A percentile compares a stretch with the other conserved stretches of the same genome.
phyloP scores from a whole-genome alignment of 345 rosid genomes.

The Xanthoceras sorbifolium region DNA sequence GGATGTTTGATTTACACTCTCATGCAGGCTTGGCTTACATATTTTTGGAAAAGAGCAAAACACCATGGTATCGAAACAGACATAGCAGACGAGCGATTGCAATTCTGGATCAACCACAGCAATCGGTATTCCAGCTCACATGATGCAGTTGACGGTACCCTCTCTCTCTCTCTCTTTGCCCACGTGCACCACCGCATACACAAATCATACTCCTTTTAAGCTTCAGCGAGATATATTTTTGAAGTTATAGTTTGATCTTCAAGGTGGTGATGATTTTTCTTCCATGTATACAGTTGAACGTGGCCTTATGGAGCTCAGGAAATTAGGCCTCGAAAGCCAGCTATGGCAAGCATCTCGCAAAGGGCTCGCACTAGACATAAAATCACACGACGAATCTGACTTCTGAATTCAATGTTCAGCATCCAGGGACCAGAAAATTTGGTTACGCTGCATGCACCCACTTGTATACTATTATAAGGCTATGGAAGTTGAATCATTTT shows the following conservation, averaged over 20 bases:
- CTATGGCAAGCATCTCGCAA: conserved; percentile 68
- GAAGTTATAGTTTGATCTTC: not conserved
- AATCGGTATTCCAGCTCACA: conserved; percentile 51
- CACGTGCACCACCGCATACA: not conserved
- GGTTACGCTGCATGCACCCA: no score
- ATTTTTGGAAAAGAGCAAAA: conserved; percentile 86
- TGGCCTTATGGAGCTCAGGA: conserved; percentile 80
- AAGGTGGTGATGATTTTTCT: not conserved
- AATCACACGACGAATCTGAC: conserved; percentile 34
- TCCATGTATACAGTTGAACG: conserved; percentile 58
- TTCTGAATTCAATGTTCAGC: conserved; percentile 35
- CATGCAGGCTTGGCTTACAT: conserved; percentile 80
- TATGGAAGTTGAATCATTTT: not conserved
- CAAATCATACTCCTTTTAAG: not conserved
- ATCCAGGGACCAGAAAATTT: not conserved
- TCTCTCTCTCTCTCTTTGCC: not conserved
- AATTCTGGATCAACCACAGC: conserved; percentile 64
- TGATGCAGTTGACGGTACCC: conserved; percentile 84
- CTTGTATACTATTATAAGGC: not conserved
- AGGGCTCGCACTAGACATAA: conserved; percentile 48
- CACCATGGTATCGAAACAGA: conserved; percentile 70
- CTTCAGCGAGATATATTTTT: not conserved
- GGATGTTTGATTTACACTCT: not conserved
- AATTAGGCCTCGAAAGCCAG: conserved; percentile 67
- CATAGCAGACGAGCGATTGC: conserved; percentile 73